Evolutionary conservation across 192 early-diverging fungal species (phyloP).

Genomic region (Entomortierella chlamydospora): DNA sequence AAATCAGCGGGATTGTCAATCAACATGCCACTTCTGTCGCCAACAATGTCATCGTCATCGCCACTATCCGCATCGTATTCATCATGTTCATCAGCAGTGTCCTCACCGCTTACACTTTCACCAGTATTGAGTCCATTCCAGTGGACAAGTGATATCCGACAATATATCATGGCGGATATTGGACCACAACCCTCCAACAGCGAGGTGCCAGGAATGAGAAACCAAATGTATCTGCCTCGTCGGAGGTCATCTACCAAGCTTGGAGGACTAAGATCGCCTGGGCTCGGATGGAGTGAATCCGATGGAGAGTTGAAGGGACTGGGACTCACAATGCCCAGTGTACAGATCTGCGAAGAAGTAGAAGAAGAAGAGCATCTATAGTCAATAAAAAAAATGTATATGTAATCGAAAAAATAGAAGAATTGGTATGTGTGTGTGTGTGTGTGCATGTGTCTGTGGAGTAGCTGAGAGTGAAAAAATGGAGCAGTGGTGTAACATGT

Average conservation of each 20-base stretch:
- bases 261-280: no score
- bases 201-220: conserved; percentile 20
- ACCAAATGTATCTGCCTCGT: conserved; percentile 10
- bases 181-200: conserved; percentile 48
- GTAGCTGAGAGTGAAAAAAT: no score
- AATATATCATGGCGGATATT: conserved; percentile 51
- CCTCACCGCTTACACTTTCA: conserved; percentile 28
- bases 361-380: no score
- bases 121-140: conserved; percentile 38
- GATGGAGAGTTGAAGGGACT: no score
- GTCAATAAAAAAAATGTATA: no score
- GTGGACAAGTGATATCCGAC: conserved; percentile 41
- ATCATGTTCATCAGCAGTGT: conserved; percentile 33
- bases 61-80: conserved; percentile 28
- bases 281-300: no score
- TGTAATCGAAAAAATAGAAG: no score
- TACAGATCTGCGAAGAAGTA: no score
- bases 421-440: no score
- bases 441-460: no score
- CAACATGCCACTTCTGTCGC: conserved; percentile 24
- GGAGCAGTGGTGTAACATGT: no score
- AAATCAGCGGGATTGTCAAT: conserved; percentile 16
- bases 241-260: conserved; percentile 33
- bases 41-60: conserved; percentile 8
- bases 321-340: no score